phyloP scores from a whole-genome alignment of 495 filamentous ascomycete genomes.

The Talaromyces ruber region DNA sequence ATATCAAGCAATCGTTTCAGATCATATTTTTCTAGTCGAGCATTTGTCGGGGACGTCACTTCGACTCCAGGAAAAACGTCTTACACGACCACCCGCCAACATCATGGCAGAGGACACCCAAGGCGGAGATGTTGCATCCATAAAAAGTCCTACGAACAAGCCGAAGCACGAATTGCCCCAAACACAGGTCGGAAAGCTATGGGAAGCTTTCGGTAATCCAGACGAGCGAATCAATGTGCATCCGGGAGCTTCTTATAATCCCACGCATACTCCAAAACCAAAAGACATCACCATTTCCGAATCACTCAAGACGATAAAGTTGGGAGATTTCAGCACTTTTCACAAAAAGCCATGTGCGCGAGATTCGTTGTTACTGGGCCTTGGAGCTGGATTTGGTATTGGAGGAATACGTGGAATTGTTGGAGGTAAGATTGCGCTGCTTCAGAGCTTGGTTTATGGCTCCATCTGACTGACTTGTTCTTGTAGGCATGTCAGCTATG shows the following conservation, averaged over 20 bases:
- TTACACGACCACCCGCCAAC: neutral
- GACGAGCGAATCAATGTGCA: constrained; percentile 42
- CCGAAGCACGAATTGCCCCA: constrained; percentile 33
- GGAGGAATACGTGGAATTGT: constrained; percentile 64
- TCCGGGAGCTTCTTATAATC: constrained; percentile 32
- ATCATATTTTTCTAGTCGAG: neutral
- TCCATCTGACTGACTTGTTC: constrained; percentile 7
- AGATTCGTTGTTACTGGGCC: constrained; percentile 72
- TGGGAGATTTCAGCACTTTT: constrained; percentile 62
- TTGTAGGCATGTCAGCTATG: constrained; percentile 31
- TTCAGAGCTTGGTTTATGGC: neutral
- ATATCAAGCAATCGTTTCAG: neutral
- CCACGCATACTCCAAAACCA: constrained; percentile 33
- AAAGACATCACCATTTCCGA: constrained; percentile 48
- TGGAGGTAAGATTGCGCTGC: constrained; percentile 49
- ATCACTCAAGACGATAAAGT: constrained; percentile 39
- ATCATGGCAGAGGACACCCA: constrained; percentile 50
- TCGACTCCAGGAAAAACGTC: neutral
- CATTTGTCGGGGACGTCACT: neutral
- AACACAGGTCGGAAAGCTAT: constrained; percentile 42
- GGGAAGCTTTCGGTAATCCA: constrained; percentile 43
- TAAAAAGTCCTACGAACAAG: constrained; percentile 12
- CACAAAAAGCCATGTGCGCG: constrained; percentile 78
- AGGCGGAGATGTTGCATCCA: constrained; percentile 13
- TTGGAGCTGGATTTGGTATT: constrained; percentile 64